A percentile compares a stretch with the other conserved stretches of the same genome.
Evolutionary conservation across 768 basidiomycete genomes (phyloP).

Genomic region (Pleurotus citrinopileatus): DNA sequence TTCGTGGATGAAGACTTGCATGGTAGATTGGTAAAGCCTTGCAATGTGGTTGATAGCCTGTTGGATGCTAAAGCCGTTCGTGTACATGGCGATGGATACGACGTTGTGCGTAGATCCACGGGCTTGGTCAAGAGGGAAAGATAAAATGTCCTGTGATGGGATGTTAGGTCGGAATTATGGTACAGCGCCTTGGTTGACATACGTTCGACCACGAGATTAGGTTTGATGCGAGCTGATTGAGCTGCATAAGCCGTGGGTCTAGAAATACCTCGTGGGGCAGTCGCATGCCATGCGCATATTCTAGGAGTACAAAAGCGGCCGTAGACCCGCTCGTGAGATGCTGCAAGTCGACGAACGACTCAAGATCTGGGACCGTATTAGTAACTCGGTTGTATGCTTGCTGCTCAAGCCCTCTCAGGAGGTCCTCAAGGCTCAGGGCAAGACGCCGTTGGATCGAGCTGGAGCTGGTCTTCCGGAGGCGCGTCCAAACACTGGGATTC

Average conservation of each 20-base stretch:
- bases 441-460: neutral
- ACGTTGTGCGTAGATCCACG: neutral
- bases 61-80: neutral
- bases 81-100: neutral
- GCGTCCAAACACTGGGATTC: neutral
- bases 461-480: neutral
- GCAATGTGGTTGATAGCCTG: neutral
- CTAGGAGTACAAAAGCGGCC: neutral
- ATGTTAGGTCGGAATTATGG: neutral
- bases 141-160: neutral
- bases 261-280: neutral
- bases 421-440: neutral
- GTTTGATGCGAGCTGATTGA: neutral
- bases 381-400: neutral
- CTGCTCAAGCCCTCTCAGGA: neutral
- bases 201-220: neutral
- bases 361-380: neutral
- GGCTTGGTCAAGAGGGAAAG: neutral
- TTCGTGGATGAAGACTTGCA: neutral
- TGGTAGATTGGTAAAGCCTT: neutral
- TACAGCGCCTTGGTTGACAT: neutral
- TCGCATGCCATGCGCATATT: conserved; percentile 2
- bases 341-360: neutral
- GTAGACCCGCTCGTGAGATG: neutral
- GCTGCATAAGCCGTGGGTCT: neutral